phyloP scores from a whole-genome alignment of 768 basidiomycete genomes.

The Mycena epipterygia region DNA sequence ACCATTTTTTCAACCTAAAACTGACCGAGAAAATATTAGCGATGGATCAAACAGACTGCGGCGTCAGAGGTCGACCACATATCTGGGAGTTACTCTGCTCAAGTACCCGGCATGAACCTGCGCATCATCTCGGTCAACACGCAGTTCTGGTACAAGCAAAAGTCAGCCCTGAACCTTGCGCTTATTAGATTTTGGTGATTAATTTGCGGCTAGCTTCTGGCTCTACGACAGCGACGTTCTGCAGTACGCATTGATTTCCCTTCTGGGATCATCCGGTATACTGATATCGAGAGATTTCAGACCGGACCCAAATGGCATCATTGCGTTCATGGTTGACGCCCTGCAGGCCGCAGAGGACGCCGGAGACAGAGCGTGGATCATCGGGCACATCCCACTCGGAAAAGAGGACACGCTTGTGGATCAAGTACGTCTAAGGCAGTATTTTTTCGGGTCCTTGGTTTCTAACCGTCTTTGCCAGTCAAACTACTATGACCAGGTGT shows the following conservation, averaged over 20 bases:
- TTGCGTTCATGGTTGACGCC: slow-evolving; percentile 53
- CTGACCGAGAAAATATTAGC: slow-evolving; percentile 28
- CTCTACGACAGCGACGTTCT: slow-evolving; percentile 54
- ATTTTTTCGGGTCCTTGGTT: background rate
- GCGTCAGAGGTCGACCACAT: slow-evolving; percentile 45
- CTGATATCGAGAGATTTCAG: slow-evolving; percentile 19
- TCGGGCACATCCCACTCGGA: slow-evolving; percentile 53
- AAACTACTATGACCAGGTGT: slow-evolving; percentile 57
- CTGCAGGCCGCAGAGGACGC: slow-evolving; percentile 55
- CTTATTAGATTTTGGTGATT: background rate
- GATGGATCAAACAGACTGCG: slow-evolving; percentile 49
- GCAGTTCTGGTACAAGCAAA: slow-evolving; percentile 55
- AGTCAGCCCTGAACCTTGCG: slow-evolving; percentile 37
- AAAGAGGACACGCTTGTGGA: slow-evolving; percentile 43
- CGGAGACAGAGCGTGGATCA: slow-evolving; percentile 56
- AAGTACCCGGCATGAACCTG: slow-evolving; percentile 49
- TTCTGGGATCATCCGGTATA: background rate
- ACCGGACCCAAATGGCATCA: slow-evolving; percentile 57
- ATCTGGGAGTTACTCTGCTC: slow-evolving; percentile 51
- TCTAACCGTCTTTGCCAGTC: slow-evolving; percentile 41
- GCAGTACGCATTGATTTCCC: slow-evolving; percentile 44
- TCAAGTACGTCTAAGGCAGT: slow-evolving; percentile 25
- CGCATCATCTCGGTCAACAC: slow-evolving; percentile 57
- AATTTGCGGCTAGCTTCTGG: slow-evolving; percentile 46
- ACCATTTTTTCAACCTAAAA: background rate